Evolutionary conservation across 163 green algal species (phyloP), one percentile per base, ranked within the genome.

Genomic region (Chlorella variabilis): DNA sequence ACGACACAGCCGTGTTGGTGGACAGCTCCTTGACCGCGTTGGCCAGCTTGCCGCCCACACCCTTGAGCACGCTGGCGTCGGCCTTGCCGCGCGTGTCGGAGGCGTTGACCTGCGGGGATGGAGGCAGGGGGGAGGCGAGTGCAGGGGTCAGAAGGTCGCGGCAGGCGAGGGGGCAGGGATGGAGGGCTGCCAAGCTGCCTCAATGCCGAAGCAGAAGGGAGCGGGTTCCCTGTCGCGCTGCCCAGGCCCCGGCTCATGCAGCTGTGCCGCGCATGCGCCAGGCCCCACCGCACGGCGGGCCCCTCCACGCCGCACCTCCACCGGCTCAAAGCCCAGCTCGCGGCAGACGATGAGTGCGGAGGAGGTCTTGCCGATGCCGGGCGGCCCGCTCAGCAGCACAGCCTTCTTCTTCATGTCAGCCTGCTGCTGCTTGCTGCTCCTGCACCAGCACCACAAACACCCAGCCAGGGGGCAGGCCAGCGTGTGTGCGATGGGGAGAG

Each of bases 281-380:
- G n/a, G n/a, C n/a, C n/a, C n/a, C n/a, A n/a, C n/a, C n/a, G n/a
- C n/a, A n/a, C n/a, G n/a, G n/a, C n/a, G n/a, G n/a, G n/a, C n/a
- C n/a, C n/a, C n/a, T n/a, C n/a, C n/a, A n/a, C n/a, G n/a, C n/a
- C n/a, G n/a, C 20, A 83, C 82, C 90, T 99, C 96, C 54, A 98
- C 91, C 5, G 94, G 82, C 51, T 90, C 71, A 34, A 92, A 98
- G n/a, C 96, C 95, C 23, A 94, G 85, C 84, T 96, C 91, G 66
- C 92, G 92, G 85, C 66, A 87, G 3, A 97, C 89, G 71, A 97
- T 95, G 62, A 93, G 87, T 5, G 97, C 96, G 2, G 94, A 87
- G 67, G 90, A 97, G 51, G 96, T 99, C 88, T 99, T 99, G 84
- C 97, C 97, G n/a, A 99, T 96, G 67, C 97, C 97, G 1, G 97